phyloP scores from a whole-genome alignment of 257 asterid species.

The Solanum lycopersicoides region DNA sequence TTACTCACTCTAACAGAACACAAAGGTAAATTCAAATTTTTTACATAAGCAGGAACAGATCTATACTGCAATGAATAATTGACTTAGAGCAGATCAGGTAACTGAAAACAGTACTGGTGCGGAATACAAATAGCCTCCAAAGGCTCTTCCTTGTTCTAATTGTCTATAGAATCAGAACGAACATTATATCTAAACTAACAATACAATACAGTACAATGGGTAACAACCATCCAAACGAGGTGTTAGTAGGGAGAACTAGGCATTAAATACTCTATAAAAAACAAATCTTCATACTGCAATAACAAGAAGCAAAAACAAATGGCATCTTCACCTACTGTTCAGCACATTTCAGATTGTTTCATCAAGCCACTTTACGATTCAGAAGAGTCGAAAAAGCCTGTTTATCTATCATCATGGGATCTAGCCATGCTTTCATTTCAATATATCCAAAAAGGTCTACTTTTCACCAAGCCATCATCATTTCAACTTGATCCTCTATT shows the following conservation, averaged over 20 bases:
- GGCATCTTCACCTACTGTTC: conserved; percentile 1
- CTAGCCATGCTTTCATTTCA: conserved; percentile 9
- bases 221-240: not conserved
- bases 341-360: conserved; percentile 15
- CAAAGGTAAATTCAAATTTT: not conserved
- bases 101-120: not conserved
- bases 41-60: not conserved
- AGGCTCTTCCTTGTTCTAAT: not conserved
- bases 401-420: conserved; percentile 20
- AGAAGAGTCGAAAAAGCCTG: conserved; percentile 5
- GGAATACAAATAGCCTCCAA: not conserved
- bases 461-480: conserved; percentile 13
- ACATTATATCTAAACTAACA: too few relatives aligned
- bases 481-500: not conserved
- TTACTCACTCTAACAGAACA: too few relatives aligned
- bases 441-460: conserved; percentile 25
- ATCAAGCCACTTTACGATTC: conserved; percentile 12
- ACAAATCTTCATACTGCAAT: not conserved
- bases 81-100: not conserved
- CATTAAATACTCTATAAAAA: not conserved
- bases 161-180: not conserved
- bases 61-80: not conserved
- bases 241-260: not conserved
- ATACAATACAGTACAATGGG: not conserved
- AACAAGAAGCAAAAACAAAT: not conserved